phyloP scores from a whole-genome alignment of 495 filamentous ascomycete genomes.

The Cercophora scortea region DNA sequence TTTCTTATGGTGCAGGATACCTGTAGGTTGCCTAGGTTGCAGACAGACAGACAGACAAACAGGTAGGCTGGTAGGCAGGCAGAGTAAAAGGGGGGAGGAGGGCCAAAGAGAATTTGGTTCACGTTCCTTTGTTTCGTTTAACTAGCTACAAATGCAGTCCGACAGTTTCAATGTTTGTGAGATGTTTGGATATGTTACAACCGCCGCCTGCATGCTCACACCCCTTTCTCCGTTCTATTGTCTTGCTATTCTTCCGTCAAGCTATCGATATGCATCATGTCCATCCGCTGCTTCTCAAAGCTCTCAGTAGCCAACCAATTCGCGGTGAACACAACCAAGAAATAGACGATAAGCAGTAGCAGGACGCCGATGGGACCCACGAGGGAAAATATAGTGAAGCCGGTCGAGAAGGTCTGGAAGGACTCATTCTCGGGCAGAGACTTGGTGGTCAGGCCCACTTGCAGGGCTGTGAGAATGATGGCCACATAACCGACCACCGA shows the following conservation, averaged over 20 bases:
- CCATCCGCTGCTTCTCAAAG: not conserved
- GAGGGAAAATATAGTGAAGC: slow-evolving; percentile 44
- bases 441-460: slow-evolving; percentile 45
- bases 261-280: not conserved
- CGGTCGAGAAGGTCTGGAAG: slow-evolving; percentile 44
- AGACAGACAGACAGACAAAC: too few species aligned
- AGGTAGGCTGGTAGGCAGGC: too few species aligned
- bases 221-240: not conserved
- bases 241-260: not conserved
- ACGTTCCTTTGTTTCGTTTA: too few species aligned
- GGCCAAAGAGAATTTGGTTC: too few species aligned
- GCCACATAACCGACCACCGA: slow-evolving; percentile 41
- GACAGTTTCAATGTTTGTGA: too few species aligned
- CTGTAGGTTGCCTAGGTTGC: too few species aligned
- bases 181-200: too few species aligned
- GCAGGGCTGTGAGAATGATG: slow-evolving; percentile 51
- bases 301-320: not conserved
- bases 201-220: too few species aligned
- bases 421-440: slow-evolving; percentile 23
- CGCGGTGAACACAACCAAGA: not conserved
- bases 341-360: not conserved
- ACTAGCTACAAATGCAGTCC: too few species aligned
- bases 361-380: not conserved
- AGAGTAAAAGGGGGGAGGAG: too few species aligned
- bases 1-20: too few species aligned